phyloP scores from a whole-genome alignment of 2,329 filamentous ascomycete species.

The Xylariaceae sp. region DNA sequence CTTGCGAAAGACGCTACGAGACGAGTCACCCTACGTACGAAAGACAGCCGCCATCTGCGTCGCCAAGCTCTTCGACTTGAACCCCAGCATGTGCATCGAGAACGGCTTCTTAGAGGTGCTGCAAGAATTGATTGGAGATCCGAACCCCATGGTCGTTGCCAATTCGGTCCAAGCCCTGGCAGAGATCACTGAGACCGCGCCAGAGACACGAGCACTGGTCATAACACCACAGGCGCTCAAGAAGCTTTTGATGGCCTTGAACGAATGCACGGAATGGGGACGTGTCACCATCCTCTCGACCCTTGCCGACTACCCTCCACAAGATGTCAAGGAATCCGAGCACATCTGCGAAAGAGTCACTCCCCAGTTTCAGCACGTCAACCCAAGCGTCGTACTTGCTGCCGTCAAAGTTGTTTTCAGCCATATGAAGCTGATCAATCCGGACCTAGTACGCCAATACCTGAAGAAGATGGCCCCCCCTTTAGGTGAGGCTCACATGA shows the following conservation, averaged over 20 bases:
- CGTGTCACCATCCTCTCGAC: conserved; percentile 89
- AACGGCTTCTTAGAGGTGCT: conserved; percentile 93
- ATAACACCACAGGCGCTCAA: conserved; percentile 82
- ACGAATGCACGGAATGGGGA: conserved; percentile 98
- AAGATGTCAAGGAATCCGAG: conserved; percentile 92
- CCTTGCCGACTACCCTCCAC: conserved; percentile 78
- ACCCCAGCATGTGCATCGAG: conserved; percentile 86
- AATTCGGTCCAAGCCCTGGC: conserved; percentile 92
- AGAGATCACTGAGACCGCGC: conserved; percentile 85
- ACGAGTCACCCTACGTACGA: conserved; percentile 96
- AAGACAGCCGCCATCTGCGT: conserved; percentile 98
- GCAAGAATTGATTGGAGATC: conserved; percentile 94
- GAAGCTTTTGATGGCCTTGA: conserved; percentile 93
- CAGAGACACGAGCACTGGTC: conserved; percentile 81
- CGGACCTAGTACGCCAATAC: conserved; percentile 77
- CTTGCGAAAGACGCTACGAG: conserved; percentile 87
- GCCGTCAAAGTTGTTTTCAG: conserved; percentile 97
- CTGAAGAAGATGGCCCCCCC: conserved; percentile 98
- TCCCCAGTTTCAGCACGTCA: conserved; percentile 97
- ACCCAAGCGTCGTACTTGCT: conserved; percentile 93
- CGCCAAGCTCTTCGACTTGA: conserved; percentile 94
- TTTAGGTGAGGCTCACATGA: conserved; percentile 56
- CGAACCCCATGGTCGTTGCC: conserved; percentile 98
- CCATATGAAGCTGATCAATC: conserved; percentile 82
- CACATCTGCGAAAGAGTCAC: conserved; percentile 96